These are phyloP conservation scores for Rosa rugosa DNA, from an alignment of 306 rosid species.

Conservation along the genomic window DNA sequence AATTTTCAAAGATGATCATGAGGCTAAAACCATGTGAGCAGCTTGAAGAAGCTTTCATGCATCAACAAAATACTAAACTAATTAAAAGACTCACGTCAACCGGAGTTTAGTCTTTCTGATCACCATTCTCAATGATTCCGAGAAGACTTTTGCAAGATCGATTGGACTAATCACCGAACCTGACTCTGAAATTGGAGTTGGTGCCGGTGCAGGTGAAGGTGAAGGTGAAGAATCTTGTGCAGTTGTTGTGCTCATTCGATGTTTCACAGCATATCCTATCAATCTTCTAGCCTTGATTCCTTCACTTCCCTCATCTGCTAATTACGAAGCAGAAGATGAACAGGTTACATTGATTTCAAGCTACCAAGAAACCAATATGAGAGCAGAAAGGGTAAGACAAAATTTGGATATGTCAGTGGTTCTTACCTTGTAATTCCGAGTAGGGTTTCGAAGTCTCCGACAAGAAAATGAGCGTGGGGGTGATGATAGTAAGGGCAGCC, in stretches of 20 bases:
- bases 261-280: constrained; percentile 33
- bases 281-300: constrained; percentile 50
- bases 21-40: background rate
- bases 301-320: constrained; percentile 45
- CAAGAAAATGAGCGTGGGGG: constrained; percentile 67
- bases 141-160: constrained; percentile 24
- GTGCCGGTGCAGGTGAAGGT: constrained; percentile 28
- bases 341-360: background rate
- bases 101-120: constrained; percentile 17
- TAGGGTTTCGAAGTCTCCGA: constrained; percentile 63
- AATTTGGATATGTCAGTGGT: background rate
- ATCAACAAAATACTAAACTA: background rate
- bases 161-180: background rate
- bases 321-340: constrained; percentile 15
- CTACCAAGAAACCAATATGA: background rate
- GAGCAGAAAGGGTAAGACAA: background rate
- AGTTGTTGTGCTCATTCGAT: constrained; percentile 14
- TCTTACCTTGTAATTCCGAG: constrained; percentile 34
- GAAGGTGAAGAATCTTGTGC: constrained; percentile 27
- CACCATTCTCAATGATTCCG: constrained; percentile 29
- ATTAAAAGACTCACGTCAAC: constrained; percentile 2
- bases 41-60: constrained; percentile 5
- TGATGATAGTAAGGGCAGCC: constrained; percentile 72
- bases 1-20: constrained; percentile 6
- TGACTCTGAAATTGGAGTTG: constrained; percentile 26